Percentiles rank a stretch among this genome's conserved stretches.
phyloP scores from a whole-genome alignment of 225 moss, liverwort and hornwort species.

The Physcomitrellopsis africana region DNA sequence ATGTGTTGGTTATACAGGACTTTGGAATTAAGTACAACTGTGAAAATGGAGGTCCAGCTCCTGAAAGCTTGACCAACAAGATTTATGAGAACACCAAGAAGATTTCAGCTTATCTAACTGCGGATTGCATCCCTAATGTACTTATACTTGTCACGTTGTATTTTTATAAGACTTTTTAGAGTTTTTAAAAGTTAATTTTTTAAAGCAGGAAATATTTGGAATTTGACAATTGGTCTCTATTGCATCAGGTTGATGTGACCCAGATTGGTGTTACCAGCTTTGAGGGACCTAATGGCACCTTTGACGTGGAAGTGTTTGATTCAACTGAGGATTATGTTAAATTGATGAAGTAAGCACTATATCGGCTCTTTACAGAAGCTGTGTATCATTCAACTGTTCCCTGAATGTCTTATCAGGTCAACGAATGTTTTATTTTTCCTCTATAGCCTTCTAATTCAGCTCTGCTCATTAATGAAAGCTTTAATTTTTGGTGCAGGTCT shows the following conservation, averaged over 20 bases:
- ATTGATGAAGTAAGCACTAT: conserved; percentile 73
- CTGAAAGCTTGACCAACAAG: conserved; percentile 74
- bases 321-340: conserved; percentile 76
- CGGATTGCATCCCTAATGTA: conserved; percentile 72
- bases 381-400: neutral
- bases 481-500: conserved; percentile 35
- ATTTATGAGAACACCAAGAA: conserved; percentile 69
- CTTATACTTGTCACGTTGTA: neutral
- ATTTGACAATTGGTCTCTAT: neutral
- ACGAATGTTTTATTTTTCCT: no score
- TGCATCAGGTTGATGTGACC: conserved; percentile 60
- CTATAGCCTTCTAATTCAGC: no score
- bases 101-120: conserved; percentile 59
- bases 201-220: neutral
- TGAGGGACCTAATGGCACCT: conserved; percentile 61
- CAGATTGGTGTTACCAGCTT: conserved; percentile 64
- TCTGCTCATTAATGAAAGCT: no score
- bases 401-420: neutral
- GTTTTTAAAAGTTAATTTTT: neutral
- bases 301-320: conserved; percentile 78
- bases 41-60: conserved; percentile 92
- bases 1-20: conserved; percentile 51
- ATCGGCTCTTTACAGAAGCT: neutral
- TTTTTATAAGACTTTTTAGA: no score
- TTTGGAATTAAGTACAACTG: conserved; percentile 95